phyloP scores from a whole-genome alignment of 257 asterid genomes.

The Nemophila menziesii region DNA sequence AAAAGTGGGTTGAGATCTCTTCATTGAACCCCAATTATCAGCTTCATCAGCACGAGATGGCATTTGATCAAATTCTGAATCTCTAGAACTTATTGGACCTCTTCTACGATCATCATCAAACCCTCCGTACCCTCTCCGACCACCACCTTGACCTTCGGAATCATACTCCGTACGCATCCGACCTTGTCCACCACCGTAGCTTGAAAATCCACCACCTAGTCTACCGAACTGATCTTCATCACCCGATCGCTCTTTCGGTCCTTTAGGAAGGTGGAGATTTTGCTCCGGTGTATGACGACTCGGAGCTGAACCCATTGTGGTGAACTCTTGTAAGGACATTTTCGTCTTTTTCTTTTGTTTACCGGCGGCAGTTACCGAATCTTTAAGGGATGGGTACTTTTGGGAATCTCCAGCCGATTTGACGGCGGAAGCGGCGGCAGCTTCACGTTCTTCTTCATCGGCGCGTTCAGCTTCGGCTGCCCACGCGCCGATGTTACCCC shows the following conservation, averaged over 20 bases:
- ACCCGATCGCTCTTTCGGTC: constrained; percentile 77
- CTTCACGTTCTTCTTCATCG: constrained; percentile 67
- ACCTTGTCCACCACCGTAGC: constrained; percentile 38
- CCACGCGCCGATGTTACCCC: constrained; percentile 91
- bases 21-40: constrained; percentile 74
- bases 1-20: no score
- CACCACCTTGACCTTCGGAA: constrained; percentile 14
- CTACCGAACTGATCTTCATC: constrained; percentile 63
- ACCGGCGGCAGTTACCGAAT: constrained; percentile 35
- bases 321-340: constrained; percentile 75
- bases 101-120: constrained; percentile 56
- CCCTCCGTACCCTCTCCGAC: constrained; percentile 33
- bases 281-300: constrained; percentile 53
- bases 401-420: constrained; percentile 26
- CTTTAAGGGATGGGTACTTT: constrained; percentile 62
- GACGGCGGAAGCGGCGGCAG: constrained; percentile 45
- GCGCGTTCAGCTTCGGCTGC: constrained; percentile 92
- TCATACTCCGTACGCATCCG: constrained; percentile 26
- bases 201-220: constrained; percentile 77
- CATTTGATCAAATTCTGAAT: constrained; percentile 47
- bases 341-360: constrained; percentile 79
- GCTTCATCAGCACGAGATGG: constrained; percentile 83
- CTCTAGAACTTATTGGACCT: constrained; percentile 25
- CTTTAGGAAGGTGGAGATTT: constrained; percentile 74
- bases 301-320: constrained; percentile 17